These are phyloP conservation scores for Phtheirospermum japonicum DNA, from an alignment of 257 asterid species.

Conservation along the genomic window DNA sequence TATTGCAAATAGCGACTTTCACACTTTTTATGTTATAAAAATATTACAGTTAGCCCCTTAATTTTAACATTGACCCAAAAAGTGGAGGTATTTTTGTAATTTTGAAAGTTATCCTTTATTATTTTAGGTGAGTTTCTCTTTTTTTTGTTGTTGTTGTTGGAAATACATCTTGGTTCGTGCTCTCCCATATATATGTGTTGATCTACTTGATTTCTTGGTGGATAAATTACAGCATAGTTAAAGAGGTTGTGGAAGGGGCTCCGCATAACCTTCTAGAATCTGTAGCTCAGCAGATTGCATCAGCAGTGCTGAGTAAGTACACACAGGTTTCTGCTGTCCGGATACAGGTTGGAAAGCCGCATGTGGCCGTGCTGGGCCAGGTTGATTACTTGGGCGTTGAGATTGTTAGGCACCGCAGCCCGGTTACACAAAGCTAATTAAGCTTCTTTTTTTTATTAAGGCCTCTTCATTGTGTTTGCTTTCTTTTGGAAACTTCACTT, in stretches of 20 bases:
- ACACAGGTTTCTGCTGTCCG: constrained; percentile 63
- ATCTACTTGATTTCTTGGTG: neutral
- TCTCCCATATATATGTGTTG: no score
- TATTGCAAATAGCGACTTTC: neutral
- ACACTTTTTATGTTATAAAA: neutral
- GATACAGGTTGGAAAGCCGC: constrained; percentile 84
- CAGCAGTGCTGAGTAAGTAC: constrained; percentile 45
- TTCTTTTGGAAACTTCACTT: neutral
- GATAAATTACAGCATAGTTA: constrained; percentile 52
- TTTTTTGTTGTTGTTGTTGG: no score
- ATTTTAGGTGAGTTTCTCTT: no score
- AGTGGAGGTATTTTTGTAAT: no score
- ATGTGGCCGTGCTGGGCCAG: constrained; percentile 73
- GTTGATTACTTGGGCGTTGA: constrained; percentile 87
- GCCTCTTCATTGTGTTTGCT: neutral
- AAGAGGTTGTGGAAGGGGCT: constrained; percentile 68
- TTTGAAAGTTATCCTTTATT: no score
- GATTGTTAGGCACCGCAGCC: constrained; percentile 49
- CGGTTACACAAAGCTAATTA: neutral
- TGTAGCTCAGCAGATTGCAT: constrained; percentile 69
- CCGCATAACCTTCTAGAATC: constrained; percentile 78
- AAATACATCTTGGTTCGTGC: no score
- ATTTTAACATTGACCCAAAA: no score
- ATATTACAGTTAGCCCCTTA: no score
- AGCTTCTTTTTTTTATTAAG: neutral